A percentile compares a stretch with the other conserved stretches of the same genome.
These are phyloP conservation scores for Pulicaria dysenterica DNA, from an alignment of 129 eudicot genomes.

Conservation along the genomic window DNA sequence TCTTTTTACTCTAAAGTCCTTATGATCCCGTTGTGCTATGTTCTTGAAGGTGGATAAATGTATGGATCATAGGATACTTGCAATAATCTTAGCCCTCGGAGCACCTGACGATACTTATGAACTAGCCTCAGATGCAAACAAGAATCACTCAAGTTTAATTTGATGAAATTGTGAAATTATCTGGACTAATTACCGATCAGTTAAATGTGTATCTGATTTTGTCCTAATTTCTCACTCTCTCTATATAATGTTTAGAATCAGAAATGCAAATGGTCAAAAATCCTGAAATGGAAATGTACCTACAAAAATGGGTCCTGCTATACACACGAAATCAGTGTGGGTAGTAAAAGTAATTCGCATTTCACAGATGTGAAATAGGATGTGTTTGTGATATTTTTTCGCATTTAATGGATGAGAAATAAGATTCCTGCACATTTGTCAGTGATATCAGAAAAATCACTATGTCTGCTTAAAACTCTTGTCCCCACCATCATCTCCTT, in stretches of 20 bases:
- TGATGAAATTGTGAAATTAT: not conserved
- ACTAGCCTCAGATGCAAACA: conserved; percentile 83
- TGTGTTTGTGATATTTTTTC: too few species aligned
- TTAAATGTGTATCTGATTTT: not conserved
- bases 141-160: conserved; percentile 64
- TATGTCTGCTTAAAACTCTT: too few species aligned
- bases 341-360: too few species aligned
- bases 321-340: too few species aligned
- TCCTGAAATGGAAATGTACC: conserved; percentile 77
- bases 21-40: conserved; percentile 4
- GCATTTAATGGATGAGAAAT: too few species aligned
- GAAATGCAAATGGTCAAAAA: conserved; percentile 53
- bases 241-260: conserved; percentile 43
- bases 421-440: too few species aligned
- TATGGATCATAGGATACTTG: conserved; percentile 80
- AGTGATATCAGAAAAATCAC: too few species aligned
- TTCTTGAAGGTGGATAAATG: conserved; percentile 87
- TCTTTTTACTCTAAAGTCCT: too few species aligned
- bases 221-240: conserved; percentile 15
- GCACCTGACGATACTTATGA: conserved; percentile 58
- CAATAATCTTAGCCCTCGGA: conserved; percentile 84
- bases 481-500: too few species aligned
- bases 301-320: conserved; percentile 56
- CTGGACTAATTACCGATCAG: not conserved
- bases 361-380: too few species aligned